Evolutionary conservation across 768 basidiomycete species (phyloP), one percentile per base, ranked within the genome.

Genomic region (Trametes coccinea): DNA sequence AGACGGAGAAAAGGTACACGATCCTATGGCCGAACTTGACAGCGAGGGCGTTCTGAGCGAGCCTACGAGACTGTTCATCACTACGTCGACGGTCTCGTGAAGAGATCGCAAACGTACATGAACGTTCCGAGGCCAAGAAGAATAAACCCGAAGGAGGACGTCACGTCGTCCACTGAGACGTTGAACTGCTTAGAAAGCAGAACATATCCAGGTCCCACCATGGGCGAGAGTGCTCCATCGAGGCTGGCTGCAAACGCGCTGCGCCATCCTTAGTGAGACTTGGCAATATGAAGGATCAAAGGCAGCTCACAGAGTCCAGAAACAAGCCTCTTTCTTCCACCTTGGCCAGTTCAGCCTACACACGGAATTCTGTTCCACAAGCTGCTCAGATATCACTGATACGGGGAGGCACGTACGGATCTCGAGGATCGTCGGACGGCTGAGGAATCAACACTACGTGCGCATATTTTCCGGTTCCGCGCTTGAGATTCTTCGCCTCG

Each of bases 1-100:
- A 70, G 1, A 79, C 77, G 11, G 79, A 79, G 22, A 68, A 59
- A 45, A 79, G 69, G 59, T 78, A 80, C 2, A 80, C 78, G 49
- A 79, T 79, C n/a, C 79, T 69, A 52, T 79, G 77, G 0, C 80
- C 80, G 63, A 73, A 79, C 60, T 81, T 81, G 9, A 77, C 76
- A 31, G 79, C 80, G 45, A 76, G 51, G 17, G 74, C 66, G 58
- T 76, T 75, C 60, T 78, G 77, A 3, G 73, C 67, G 4, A 78
- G 67, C 77, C 77, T 78, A 45, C 27, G 47, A 10, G 31, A 9
- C 13, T 7, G 30, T 27, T 33, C 39, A 45, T 14, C 30, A 22
- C 10, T 11, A 22, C 22, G 22, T 22, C 22, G 22, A 22, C 3
- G 34, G 27, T 27, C 2, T 33, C 14, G 5, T 40, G 16, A 43